These are phyloP conservation scores for Populus ilicifolia DNA, from an alignment of 345 rosid genomes.

Conservation along the genomic window DNA sequence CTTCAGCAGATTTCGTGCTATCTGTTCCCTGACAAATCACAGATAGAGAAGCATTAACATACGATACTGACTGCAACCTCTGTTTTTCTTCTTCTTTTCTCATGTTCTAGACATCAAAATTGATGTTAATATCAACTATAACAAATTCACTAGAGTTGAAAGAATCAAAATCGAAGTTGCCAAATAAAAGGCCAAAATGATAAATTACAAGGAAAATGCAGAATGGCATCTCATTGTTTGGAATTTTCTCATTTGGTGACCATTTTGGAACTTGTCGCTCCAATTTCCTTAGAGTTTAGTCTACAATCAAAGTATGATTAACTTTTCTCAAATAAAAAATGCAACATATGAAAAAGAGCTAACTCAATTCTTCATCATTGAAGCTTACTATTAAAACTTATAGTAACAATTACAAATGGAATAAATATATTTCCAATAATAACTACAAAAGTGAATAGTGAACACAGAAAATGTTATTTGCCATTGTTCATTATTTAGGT, in stretches of 20 bases:
- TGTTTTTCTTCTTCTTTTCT: background rate
- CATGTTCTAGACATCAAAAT: background rate
- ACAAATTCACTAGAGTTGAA: background rate
- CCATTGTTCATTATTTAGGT: background rate
- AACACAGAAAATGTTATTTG: no score
- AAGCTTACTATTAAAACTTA: background rate
- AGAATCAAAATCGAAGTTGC: background rate
- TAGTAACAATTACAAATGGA: background rate
- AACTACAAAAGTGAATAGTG: background rate
- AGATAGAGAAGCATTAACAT: slow-evolving; percentile 3
- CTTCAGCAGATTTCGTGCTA: slow-evolving; percentile 54
- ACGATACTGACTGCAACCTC: background rate
- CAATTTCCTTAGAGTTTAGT: background rate
- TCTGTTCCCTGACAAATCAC: slow-evolving; percentile 42
- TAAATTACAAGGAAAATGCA: background rate
- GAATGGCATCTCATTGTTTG: background rate
- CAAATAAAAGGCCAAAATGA: background rate
- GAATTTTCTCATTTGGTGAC: background rate
- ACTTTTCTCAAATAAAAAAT: background rate
- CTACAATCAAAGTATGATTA: background rate
- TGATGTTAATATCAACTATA: background rate
- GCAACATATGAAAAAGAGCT: background rate
- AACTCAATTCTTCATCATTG: background rate
- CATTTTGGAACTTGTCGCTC: background rate
- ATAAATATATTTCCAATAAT: background rate